Evolutionary conservation across 345 rosid genomes (phyloP), one percentile per base, ranked within the genome.

Genomic region (Linum trigynum): DNA sequence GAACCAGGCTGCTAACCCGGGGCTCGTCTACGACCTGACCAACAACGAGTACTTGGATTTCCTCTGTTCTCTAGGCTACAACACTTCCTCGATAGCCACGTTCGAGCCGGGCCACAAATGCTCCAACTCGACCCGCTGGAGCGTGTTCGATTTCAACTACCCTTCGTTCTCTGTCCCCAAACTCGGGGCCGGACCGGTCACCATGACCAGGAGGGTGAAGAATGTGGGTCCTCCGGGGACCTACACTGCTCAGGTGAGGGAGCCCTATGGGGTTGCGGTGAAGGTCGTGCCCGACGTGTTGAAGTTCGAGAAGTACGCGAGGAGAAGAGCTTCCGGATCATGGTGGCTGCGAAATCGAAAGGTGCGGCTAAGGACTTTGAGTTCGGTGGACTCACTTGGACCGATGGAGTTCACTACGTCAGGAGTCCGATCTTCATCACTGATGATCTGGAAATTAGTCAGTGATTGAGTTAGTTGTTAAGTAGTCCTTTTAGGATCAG

Each of bases 321-420:
- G 8, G 67, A 66, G 63, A 72, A 72, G 17, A 62, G 4, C 12
- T 72, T 61, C 39, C 17, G 17, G 57, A 40, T 67, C 5, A 43
- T 67, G 2, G 0, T 72, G 10, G 36, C 56, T 58, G 48, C 40
- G 1, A 14, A 55, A 58, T 16, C 15, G 35, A 50, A 43, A 32
- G 41, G 9, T 9, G 16, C 4, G 8, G 2, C 1, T 6, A 3
- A 8, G 3, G 38, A 7, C 35, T 36, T 59, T 66, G 62, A 40
- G 10, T 71, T 66, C 12, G 75, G 75, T 3, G 69, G 37, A 17
- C 37, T 71, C 36, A 37, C 41, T 1, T 71, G 75, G 75, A 59
- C 70, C 17, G 70, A 71, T 61, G 67, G 75, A 16, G 48, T 23
- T 1, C 67, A 72, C 58, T 12, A 55, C 37, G 75, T 72, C 2